Percentiles rank a stretch among this genome's conserved stretches.
Conservation (phyloP, 495 filamentous ascomycete genomes). For the Talaromyces trachyspermus region DNA sequence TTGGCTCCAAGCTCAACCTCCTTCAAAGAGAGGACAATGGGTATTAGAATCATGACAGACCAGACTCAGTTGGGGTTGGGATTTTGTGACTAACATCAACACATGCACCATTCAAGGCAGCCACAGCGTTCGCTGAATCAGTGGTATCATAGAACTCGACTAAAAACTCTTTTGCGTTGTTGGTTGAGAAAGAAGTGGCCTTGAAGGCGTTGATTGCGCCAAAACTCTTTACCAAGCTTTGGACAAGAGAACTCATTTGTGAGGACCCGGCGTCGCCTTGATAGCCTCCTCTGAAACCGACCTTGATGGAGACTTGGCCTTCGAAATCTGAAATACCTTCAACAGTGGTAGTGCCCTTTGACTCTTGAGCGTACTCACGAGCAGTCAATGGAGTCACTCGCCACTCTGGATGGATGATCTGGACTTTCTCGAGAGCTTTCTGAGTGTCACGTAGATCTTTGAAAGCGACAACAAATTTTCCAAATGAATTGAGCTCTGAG, state of each 20-base stretch:
- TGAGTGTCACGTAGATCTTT: slow-evolving; percentile 51
- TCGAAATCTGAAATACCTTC: slow-evolving; percentile 31
- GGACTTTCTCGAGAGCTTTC: slow-evolving; percentile 36
- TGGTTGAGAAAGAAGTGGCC: slow-evolving; percentile 21
- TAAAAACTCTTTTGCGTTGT: slow-evolving; percentile 27
- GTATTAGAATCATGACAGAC: not conserved
- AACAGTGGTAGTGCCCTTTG: slow-evolving; percentile 15
- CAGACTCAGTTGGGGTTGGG: not conserved
- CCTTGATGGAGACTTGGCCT: slow-evolving; percentile 23
- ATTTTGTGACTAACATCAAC: slow-evolving; percentile 36
- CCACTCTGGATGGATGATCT: slow-evolving; percentile 41
- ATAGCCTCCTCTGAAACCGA: slow-evolving; percentile 18
- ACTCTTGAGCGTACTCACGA: slow-evolving; percentile 25
- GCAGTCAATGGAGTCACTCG: slow-evolving; percentile 40
- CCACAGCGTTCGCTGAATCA: slow-evolving; percentile 28
- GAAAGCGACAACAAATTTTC: slow-evolving; percentile 48
- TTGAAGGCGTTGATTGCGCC: slow-evolving; percentile 49
- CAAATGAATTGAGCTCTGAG: slow-evolving; percentile 22
- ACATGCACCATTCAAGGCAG: slow-evolving; percentile 34
- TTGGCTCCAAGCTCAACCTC: not conserved
- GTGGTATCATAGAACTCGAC: slow-evolving; percentile 50
- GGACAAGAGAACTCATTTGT: slow-evolving; percentile 23
- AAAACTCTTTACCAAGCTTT: slow-evolving; percentile 40
- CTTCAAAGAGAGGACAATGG: not conserved
- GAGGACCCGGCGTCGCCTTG: slow-evolving; percentile 16